These are phyloP conservation scores for Populus tomentosa DNA, from an alignment of 441 rosid genomes.

Conservation along the genomic window DNA sequence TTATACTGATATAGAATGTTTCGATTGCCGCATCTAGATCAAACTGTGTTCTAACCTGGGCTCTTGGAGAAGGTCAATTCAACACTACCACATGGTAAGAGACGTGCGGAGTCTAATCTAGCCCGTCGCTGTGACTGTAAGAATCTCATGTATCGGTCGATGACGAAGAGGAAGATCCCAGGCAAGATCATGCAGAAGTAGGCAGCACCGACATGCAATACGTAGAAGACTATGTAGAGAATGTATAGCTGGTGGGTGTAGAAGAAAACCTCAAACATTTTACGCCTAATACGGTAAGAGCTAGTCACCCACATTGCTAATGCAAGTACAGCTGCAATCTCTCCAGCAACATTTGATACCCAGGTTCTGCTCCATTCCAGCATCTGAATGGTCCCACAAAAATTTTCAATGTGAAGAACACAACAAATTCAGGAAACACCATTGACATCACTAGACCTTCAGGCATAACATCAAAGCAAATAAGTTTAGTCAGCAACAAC, in stretches of 20 bases:
- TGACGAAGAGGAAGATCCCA: constrained; percentile 49
- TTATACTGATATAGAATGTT: background rate
- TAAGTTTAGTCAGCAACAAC: no score
- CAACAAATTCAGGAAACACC: background rate
- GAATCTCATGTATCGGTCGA: constrained; percentile 53
- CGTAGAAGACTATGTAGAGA: constrained; percentile 37
- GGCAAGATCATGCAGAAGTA: constrained; percentile 43
- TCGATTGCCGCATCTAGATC: background rate
- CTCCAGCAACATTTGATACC: constrained; percentile 51
- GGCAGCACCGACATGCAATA: constrained; percentile 50
- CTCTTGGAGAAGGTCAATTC: constrained; percentile 53
- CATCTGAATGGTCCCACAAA: constrained; percentile 24
- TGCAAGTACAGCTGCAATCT: constrained; percentile 34
- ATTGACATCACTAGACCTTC: background rate
- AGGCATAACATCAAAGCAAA: background rate
- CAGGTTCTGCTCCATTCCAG: constrained; percentile 36
- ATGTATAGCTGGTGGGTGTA: constrained; percentile 51
- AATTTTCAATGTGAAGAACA: background rate
- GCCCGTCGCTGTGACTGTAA: constrained; percentile 41
- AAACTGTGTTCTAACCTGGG: constrained; percentile 19
- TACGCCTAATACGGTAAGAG: constrained; percentile 28
- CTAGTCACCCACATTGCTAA: constrained; percentile 46
- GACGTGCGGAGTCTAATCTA: constrained; percentile 36
- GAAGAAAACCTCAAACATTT: constrained; percentile 53
- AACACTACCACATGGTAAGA: constrained; percentile 38